phyloP scores from a whole-genome alignment of 1,139 yeast species.

The Keqinozyma sinolaborantium region DNA sequence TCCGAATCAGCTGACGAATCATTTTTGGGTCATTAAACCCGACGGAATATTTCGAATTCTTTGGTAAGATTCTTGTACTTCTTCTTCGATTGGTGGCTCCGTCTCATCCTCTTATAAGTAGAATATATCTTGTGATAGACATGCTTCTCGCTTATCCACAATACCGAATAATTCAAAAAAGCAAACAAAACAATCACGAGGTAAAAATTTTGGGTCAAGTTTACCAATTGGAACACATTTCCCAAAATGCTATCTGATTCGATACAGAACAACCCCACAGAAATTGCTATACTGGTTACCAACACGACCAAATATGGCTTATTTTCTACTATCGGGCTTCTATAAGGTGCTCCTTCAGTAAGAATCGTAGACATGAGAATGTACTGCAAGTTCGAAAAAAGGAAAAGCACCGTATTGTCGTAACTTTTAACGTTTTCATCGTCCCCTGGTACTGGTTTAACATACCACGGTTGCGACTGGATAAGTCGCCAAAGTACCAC shows the following conservation, averaged over 20 bases:
- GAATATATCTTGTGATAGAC: slow-evolving; percentile 28
- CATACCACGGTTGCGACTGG: slow-evolving; percentile 68
- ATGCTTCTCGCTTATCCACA: slow-evolving; percentile 34
- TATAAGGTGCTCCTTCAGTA: slow-evolving; percentile 93
- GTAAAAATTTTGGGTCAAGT: slow-evolving; percentile 52
- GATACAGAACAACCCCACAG: slow-evolving; percentile 48
- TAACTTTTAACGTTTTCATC: slow-evolving; percentile 83
- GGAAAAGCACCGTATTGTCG: slow-evolving; percentile 83
- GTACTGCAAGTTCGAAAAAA: slow-evolving; percentile 84
- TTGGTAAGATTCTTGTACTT: slow-evolving; percentile 33
- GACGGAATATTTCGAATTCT: slow-evolving; percentile 13
- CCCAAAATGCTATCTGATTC: slow-evolving; percentile 55
- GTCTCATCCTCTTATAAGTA: slow-evolving; percentile 24
- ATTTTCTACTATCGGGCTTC: slow-evolving; percentile 71
- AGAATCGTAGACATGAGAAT: slow-evolving; percentile 77
- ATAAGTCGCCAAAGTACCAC: slow-evolving; percentile 60
- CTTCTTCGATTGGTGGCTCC: slow-evolving; percentile 30
- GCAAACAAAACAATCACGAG: slow-evolving; percentile 44
- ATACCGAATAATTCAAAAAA: slow-evolving; percentile 45
- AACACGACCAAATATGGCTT: slow-evolving; percentile 68
- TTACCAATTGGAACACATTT: slow-evolving; percentile 69
- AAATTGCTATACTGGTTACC: slow-evolving; percentile 42
- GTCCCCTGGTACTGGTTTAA: slow-evolving; percentile 77
- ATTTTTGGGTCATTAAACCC: too few relatives aligned
- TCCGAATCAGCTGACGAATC: too few relatives aligned